A percentile compares a stretch with the other conserved stretches of the same genome.
phyloP scores from a whole-genome alignment of 2,329 filamentous ascomycete species.

The Cladosporium sp. region DNA sequence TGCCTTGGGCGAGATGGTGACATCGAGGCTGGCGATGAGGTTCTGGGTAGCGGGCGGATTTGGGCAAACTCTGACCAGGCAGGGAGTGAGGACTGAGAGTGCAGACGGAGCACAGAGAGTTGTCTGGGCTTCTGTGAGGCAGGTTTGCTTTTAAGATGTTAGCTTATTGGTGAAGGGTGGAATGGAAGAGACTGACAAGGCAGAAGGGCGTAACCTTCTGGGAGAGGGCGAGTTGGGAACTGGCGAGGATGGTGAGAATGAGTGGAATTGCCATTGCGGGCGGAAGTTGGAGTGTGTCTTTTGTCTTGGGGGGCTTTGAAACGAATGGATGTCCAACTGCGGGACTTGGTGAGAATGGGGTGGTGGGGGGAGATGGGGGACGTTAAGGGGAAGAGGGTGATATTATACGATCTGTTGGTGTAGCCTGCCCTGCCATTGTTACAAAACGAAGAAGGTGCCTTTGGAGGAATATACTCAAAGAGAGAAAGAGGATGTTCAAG shows the following conservation, averaged over 20 bases:
- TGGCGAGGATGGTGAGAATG: constrained; percentile 4
- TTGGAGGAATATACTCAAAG: no score
- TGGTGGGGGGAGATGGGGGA: background rate
- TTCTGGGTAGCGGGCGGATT: constrained; percentile 6
- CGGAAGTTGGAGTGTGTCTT: background rate
- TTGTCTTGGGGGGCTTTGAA: background rate
- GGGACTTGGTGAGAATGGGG: background rate
- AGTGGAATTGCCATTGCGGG: background rate
- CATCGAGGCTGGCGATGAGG: constrained; percentile 11
- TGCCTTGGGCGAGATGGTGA: constrained; percentile 13
- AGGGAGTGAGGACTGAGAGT: constrained; percentile 10
- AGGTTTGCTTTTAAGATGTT: constrained; percentile 3
- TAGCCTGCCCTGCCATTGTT: no score
- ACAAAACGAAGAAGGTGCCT: no score
- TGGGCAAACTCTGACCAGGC: constrained; percentile 12
- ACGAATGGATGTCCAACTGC: background rate
- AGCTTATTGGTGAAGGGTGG: background rate
- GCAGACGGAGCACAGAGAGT: constrained; percentile 4
- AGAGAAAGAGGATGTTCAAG: no score
- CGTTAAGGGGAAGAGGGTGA: background rate
- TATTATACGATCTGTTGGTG: background rate
- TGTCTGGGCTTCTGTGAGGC: constrained; percentile 8
- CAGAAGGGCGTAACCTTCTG: constrained; percentile 8
- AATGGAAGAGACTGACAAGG: constrained; percentile 5
- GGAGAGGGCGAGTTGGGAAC: background rate